Percentiles rank a stretch among this genome's conserved stretches.
Evolutionary conservation across 208 protist genomes (phyloP).

Genomic region (Trypanosoma platydactyli): DNA sequence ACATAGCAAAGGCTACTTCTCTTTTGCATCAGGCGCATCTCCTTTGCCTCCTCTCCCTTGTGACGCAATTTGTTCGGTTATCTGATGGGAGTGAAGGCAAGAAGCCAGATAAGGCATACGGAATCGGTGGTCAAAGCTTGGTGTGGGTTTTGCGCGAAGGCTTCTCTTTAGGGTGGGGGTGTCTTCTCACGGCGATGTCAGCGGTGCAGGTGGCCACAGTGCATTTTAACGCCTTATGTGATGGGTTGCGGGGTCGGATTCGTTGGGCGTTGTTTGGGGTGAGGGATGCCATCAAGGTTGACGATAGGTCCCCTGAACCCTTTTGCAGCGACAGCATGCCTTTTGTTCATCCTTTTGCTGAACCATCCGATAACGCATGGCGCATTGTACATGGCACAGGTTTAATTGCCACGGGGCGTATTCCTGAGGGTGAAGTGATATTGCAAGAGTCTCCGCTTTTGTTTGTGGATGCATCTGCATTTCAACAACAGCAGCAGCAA

Average conservation of each 20-base stretch:
- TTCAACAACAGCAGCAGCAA: too few species aligned
- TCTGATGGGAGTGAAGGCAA: background rate
- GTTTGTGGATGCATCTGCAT: background rate
- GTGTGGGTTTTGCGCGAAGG: constrained; percentile 24
- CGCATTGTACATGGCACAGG: constrained; percentile 40
- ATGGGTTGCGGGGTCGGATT: constrained; percentile 8
- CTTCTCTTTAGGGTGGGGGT: constrained; percentile 2
- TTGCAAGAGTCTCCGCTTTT: constrained; percentile 31
- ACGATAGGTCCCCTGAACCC: background rate
- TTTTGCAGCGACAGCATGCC: too few species aligned
- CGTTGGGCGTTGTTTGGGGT: constrained; percentile 25
- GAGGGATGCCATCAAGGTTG: background rate
- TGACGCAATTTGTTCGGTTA: background rate
- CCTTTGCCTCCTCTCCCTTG: constrained; percentile 9
- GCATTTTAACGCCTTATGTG: constrained; percentile 26
- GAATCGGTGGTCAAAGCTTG: background rate
- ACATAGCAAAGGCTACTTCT: constrained; percentile 5
- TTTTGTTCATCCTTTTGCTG: constrained; percentile 26
- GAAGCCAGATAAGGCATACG: background rate
- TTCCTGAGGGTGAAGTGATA: constrained; percentile 46
- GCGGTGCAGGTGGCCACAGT: constrained; percentile 18
- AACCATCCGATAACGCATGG: constrained; percentile 31
- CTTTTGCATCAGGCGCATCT: constrained; percentile 19
- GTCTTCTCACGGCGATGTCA: constrained; percentile 19
- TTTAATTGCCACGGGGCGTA: constrained; percentile 31